Conservation (phyloP, 108 stramenopile genomes). For the Fragilariopsis cylindrus region DNA sequence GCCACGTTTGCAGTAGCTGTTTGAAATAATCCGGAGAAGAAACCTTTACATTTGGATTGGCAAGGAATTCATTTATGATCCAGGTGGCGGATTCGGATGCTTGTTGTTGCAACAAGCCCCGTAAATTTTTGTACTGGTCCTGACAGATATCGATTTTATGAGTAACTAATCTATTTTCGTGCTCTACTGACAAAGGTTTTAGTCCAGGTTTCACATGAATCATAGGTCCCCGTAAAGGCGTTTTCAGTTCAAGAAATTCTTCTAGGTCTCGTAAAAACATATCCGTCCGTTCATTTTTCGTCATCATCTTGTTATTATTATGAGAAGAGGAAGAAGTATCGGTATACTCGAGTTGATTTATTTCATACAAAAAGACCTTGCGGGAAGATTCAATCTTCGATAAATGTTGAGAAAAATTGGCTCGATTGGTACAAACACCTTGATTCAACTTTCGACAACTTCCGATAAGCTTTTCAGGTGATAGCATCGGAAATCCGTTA, state of each 20-base stretch:
- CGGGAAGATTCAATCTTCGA: conserved; percentile 28
- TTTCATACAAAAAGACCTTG: conserved; percentile 47
- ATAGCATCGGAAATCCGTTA: conserved; percentile 52
- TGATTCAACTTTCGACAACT: conserved; percentile 28
- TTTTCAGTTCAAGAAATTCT: conserved; percentile 39
- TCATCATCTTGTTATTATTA: not conserved
- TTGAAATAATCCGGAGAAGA: conserved; percentile 35
- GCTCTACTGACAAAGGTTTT: conserved; percentile 6
- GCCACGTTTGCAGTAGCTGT: conserved; percentile 33
- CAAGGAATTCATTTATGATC: conserved; percentile 53
- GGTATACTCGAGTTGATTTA: conserved; percentile 34
- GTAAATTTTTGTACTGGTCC: conserved; percentile 28
- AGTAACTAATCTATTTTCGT: conserved; percentile 13
- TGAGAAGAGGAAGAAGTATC: not conserved
- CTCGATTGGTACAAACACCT: conserved; percentile 66
- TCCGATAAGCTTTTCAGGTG: conserved; percentile 40
- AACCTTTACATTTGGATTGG: conserved; percentile 44
- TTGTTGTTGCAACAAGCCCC: conserved; percentile 37
- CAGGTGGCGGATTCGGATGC: conserved; percentile 38
- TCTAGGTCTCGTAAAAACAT: conserved; percentile 41
- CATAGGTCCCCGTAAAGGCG: conserved; percentile 31
- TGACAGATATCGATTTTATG: conserved; percentile 60
- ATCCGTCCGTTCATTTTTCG: not conserved
- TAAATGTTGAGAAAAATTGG: conserved; percentile 49
- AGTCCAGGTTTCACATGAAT: conserved; percentile 40